Evolutionary conservation across 2,329 filamentous ascomycete species (phyloP).

Genomic region (Ilyonectria robusta): DNA sequence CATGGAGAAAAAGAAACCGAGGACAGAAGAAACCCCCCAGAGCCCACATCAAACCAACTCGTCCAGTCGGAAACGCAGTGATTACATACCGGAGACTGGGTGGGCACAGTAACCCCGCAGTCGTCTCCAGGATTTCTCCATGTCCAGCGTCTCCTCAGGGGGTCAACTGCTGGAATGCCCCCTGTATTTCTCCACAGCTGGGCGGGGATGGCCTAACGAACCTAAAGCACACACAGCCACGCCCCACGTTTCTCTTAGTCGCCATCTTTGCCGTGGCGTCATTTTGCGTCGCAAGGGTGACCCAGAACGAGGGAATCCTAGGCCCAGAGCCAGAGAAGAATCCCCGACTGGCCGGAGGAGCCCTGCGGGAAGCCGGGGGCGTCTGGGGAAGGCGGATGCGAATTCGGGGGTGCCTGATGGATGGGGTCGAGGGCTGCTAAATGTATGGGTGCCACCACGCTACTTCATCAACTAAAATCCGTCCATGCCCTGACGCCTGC

Average conservation of each 20-base stretch:
- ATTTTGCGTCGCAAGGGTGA: slow-evolving; percentile 11
- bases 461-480: background rate
- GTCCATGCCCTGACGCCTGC: background rate
- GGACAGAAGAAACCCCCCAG: background rate
- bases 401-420: slow-evolving; percentile 9
- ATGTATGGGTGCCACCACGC: background rate
- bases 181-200: background rate
- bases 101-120: slow-evolving; percentile 15
- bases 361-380: slow-evolving; percentile 15
- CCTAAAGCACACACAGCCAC: slow-evolving; percentile 1
- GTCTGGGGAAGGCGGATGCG: slow-evolving; percentile 27
- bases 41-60: background rate
- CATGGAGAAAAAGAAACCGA: background rate
- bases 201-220: background rate
- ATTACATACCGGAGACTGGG: slow-evolving; percentile 26
- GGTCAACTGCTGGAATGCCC: background rate
- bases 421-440: background rate
- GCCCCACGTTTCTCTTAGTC: background rate
- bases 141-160: background rate
- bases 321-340: too few species aligned
- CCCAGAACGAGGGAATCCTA: background rate
- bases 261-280: slow-evolving; percentile 14
- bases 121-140: slow-evolving; percentile 10
- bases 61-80: slow-evolving; percentile 18
- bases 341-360: background rate